These are phyloP conservation scores for Aspergillus sp. DNA, from an alignment of 2,329 filamentous ascomycete species.

Conservation along the genomic window DNA sequence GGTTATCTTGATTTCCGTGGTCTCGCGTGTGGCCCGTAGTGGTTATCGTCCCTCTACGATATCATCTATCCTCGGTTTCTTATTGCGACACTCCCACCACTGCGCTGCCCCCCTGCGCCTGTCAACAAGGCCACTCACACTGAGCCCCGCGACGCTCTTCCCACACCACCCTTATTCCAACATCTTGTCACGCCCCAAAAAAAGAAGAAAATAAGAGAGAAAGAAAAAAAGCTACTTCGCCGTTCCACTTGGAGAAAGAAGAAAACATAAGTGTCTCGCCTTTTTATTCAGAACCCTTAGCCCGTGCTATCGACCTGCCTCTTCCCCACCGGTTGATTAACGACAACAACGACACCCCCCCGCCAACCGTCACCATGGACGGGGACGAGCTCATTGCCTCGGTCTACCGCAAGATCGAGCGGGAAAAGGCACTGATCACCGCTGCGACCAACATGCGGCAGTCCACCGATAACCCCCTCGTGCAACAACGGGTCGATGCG, in stretches of 20 bases:
- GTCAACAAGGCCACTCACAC: slow-evolving; percentile 13
- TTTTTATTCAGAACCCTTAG: not conserved
- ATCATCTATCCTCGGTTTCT: too few species aligned
- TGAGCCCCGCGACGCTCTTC: slow-evolving; percentile 15
- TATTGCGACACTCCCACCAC: too few species aligned
- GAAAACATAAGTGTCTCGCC: not conserved
- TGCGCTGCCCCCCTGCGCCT: slow-evolving; percentile 6
- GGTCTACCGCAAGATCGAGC: slow-evolving; percentile 94
- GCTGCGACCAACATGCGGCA: slow-evolving; percentile 91
- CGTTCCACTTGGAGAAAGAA: not conserved
- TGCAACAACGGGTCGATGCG: slow-evolving; percentile 81
- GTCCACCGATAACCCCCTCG: slow-evolving; percentile 86
- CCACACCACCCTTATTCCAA: slow-evolving; percentile 5
- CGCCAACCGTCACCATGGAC: slow-evolving; percentile 43
- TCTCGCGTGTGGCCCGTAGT: not conserved
- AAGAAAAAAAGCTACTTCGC: not conserved
- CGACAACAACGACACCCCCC: slow-evolving; percentile 8
- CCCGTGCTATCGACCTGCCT: too few species aligned
- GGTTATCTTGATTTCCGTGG: too few species aligned
- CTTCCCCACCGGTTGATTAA: not conserved
- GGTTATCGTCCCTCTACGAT: not conserved
- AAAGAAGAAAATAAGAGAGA: too few species aligned
- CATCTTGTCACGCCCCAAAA: not conserved
- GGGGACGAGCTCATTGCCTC: slow-evolving; percentile 61
- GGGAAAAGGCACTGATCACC: slow-evolving; percentile 90